Base-by-base conservation (phyloP, 306 rosid genomes). In the Prunus salicina region DNA sequence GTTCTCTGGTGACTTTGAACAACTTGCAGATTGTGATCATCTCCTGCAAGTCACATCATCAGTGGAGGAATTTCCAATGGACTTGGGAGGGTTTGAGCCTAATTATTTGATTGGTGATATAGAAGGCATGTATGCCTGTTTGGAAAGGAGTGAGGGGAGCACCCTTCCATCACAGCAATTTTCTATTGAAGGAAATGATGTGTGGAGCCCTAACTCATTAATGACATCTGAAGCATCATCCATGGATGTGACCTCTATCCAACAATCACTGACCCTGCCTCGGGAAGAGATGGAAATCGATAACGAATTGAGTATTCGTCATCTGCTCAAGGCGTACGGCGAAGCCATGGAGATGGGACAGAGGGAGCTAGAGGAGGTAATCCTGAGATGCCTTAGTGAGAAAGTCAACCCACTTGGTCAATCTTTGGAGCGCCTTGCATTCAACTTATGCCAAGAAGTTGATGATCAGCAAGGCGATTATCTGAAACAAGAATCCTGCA, bases 381-480 rank as follows among this genome's bases (percentile, higher is more conserved):
- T 71, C 24, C 76, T 89, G 73, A 81, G 78, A 67, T n/a, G 89
- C 73, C 72, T 87, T 22, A 57, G 86, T 47, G 86, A 87, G 60
- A 88, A 87, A 76, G 90, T 71, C 10, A 78, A 46, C 38, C 93
- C 91, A 24, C 72, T 79, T 28, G 88, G 89, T 50, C 81, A 88
- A 6, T 6, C 90, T 15, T 72, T 79, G 8, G 96, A 92, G 63
- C 84, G 88, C 3, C 67, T 92, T 74, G 87, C 77, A 15, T 92
- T 82, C 61, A 75, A 82, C 66, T 71, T 92, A 64, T 79, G 85
- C 34, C 84, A 78, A 76, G 79, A 64, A 7, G n/a, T 77, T n/a
- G 71, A 75, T 1, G 43, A 55, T 75, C 82, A 76, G 22, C 69
- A 61, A 45, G 75, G 71, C 8, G 78, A 78, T 11, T 83, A 80